Percentiles rank a stretch among this genome's conserved stretches.
phyloP scores from a whole-genome alignment of 192 early-diverging fungal species.

The Coemansia brasiliensis region DNA sequence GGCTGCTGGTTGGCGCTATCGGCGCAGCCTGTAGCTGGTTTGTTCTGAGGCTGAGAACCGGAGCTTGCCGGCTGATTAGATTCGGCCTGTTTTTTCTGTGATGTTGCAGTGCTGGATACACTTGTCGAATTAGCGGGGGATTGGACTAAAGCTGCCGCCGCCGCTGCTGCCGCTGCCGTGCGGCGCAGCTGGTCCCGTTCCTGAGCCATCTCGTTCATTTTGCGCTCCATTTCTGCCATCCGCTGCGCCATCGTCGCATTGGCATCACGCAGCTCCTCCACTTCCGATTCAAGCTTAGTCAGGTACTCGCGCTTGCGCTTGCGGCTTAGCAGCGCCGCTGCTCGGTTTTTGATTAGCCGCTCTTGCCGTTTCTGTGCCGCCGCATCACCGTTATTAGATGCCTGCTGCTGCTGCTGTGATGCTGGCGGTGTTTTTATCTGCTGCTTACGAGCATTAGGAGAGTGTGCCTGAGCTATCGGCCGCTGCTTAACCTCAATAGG shows the following conservation, averaged over 20 bases:
- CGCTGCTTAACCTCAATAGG: constrained; percentile 21
- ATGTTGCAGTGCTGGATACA: background rate
- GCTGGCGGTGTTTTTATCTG: background rate
- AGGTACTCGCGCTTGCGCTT: constrained; percentile 90
- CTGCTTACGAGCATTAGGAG: constrained; percentile 8
- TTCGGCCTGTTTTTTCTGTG: background rate
- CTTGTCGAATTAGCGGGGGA: constrained; percentile 15
- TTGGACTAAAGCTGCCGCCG: constrained; percentile 17
- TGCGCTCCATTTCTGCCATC: constrained; percentile 58
- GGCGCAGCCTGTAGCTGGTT: background rate
- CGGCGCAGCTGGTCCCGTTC: constrained; percentile 55
- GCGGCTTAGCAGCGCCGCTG: constrained; percentile 80
- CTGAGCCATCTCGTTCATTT: constrained; percentile 46
- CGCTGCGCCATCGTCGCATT: constrained; percentile 61
- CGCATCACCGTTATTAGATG: constrained; percentile 12
- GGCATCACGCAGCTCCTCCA: constrained; percentile 60
- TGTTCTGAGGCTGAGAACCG: background rate
- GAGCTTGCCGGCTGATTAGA: background rate
- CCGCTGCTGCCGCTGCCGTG: constrained; percentile 21
- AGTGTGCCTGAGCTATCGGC: constrained; percentile 24
- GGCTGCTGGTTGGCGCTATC: background rate
- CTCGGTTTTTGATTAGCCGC: constrained; percentile 90
- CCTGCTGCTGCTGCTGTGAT: background rate
- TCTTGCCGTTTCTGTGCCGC: constrained; percentile 74
- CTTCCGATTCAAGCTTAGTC: constrained; percentile 71